A percentile compares a stretch with the other conserved stretches of the same genome.
These are phyloP conservation scores for Trichosporon sp. DNA, from an alignment of 1,284 basidiomycete genomes.

Conservation along the genomic window DNA sequence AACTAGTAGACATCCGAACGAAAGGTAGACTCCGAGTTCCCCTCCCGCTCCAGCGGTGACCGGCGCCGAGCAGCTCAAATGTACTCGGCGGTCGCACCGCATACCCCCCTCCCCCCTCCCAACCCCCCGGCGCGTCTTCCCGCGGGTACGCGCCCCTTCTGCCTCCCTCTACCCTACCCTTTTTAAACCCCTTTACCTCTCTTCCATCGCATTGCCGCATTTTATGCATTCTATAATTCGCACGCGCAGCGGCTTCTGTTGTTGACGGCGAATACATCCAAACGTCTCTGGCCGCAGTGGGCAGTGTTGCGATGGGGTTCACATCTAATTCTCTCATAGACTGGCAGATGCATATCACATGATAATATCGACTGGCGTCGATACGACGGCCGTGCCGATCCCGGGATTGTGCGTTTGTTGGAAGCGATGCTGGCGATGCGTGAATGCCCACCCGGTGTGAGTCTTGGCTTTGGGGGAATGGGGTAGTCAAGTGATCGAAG, in stretches of 20 bases:
- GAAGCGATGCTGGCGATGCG: neutral
- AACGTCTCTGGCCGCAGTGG: neutral
- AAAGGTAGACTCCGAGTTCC: constrained; percentile 1
- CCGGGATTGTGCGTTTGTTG: neutral
- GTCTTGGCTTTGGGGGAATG: no score
- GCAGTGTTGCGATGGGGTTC: neutral
- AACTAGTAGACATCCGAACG: neutral
- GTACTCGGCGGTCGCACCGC: neutral
- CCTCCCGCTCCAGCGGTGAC: no score
- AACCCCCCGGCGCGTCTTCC: neutral
- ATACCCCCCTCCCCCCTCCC: neutral
- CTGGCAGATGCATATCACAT: constrained; percentile 10
- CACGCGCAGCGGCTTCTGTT: neutral
- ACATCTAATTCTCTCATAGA: constrained; percentile 2
- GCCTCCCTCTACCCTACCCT: neutral
- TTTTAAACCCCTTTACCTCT: neutral
- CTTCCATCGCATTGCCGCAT: constrained; percentile 18
- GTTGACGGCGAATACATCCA: neutral
- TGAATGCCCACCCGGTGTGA: neutral
- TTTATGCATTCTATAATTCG: constrained; percentile 20
- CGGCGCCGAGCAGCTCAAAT: constrained; percentile 3
- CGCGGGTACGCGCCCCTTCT: neutral
- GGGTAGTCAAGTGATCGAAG: no score
- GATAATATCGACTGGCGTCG: neutral
- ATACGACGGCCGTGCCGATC: neutral